Conservation (phyloP, 73 alveolate genomes). For the Effrenium voratum region DNA sequence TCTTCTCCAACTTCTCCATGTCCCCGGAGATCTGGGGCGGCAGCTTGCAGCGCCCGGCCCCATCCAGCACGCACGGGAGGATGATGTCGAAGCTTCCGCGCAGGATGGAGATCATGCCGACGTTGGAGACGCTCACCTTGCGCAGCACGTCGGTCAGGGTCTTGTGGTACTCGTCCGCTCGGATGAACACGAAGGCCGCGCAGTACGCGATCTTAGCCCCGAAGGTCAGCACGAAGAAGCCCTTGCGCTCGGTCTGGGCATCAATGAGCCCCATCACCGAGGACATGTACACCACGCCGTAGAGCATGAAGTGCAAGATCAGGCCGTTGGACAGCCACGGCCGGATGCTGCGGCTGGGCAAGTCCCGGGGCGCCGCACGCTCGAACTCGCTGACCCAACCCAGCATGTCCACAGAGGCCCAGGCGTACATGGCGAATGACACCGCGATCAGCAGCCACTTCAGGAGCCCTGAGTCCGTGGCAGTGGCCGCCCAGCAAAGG, state of each 20-base stretch:
- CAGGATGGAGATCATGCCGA: neutral
- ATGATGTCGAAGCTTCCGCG: neutral
- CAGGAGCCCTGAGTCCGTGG: neutral
- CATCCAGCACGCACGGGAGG: conserved; percentile 22
- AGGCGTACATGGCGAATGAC: neutral
- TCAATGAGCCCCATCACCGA: neutral
- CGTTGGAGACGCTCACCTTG: too few species aligned
- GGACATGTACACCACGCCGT: neutral
- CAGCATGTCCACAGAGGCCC: conserved; percentile 25
- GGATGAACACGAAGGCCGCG: conserved; percentile 16
- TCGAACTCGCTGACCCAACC: neutral
- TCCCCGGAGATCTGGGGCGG: neutral
- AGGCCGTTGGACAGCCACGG: neutral
- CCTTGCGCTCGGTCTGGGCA: neutral
- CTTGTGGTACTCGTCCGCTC: conserved; percentile 35
- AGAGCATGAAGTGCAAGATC: conserved; percentile 5
- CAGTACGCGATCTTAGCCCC: conserved; percentile 19
- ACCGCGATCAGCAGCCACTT: neutral
- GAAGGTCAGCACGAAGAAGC: neutral
- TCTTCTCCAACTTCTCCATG: conserved; percentile 17
- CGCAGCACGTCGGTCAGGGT: conserved; percentile 2
- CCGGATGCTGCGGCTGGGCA: neutral
- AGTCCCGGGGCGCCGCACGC: neutral
- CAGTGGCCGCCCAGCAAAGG: neutral
- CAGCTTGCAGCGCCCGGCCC: conserved; percentile 13